These are phyloP conservation scores for Lipomyces yamadae DNA, from an alignment of 805 yeast species.

Conservation along the genomic window DNA sequence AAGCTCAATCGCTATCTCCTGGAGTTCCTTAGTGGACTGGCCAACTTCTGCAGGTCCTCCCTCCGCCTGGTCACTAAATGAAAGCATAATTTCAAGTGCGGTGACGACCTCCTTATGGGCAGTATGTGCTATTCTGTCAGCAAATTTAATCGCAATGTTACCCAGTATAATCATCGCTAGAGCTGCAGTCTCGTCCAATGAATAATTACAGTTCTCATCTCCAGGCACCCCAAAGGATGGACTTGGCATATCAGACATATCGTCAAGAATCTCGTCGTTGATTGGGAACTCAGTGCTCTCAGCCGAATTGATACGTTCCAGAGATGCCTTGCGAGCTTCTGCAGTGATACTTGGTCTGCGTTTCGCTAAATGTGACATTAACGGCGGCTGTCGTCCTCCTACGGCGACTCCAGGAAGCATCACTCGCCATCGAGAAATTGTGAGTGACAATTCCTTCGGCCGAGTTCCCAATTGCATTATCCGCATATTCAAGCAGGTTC, in stretches of 20 bases:
- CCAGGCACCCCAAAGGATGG: conserved; percentile 5
- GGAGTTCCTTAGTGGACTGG: conserved; percentile 14
- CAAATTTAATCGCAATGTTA: conserved; percentile 23
- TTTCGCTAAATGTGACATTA: background rate
- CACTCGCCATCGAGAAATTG: conserved; percentile 35
- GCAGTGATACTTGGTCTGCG: conserved; percentile 7
- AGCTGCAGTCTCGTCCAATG: conserved; percentile 23
- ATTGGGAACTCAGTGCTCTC: conserved; percentile 15
- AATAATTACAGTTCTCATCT: conserved; percentile 14
- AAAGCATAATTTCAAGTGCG: conserved; percentile 24
- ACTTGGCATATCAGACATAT: conserved; percentile 10
- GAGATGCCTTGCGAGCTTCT: conserved; percentile 15
- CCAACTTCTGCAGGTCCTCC: conserved; percentile 16
- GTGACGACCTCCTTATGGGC: conserved; percentile 28
- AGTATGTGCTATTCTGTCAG: conserved; percentile 20
- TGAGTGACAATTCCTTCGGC: conserved; percentile 31
- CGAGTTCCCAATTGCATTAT: conserved; percentile 23
- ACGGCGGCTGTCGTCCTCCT: conserved; percentile 8
- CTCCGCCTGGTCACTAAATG: conserved; percentile 6
- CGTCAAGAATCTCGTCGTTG: conserved; percentile 28
- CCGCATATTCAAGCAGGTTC: conserved; percentile 27
- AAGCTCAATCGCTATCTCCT: conserved; percentile 34
- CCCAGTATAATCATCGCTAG: conserved; percentile 31
- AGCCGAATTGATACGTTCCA: conserved; percentile 15
- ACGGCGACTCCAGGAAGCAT: conserved; percentile 30